Conservation (phyloP, 257 asterid genomes). For the Linderniella brevidens region DNA sequence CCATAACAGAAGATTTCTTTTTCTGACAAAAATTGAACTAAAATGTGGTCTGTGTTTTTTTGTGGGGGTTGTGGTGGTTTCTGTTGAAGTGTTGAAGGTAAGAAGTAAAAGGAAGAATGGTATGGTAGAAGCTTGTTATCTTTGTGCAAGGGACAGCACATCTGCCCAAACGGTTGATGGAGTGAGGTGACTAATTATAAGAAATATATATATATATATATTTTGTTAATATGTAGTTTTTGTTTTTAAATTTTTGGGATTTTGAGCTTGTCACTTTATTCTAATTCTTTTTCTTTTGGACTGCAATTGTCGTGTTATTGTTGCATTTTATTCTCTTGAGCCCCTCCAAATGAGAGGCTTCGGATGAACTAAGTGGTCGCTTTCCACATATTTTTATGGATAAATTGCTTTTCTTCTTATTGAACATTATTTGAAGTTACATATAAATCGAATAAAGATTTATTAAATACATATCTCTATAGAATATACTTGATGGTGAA, state of each 20-base stretch:
- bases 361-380: conserved; percentile 11
- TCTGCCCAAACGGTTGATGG: too few species aligned
- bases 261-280: conserved; percentile 21
- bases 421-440: conserved; percentile 2
- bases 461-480: too few species aligned
- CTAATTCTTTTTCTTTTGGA: conserved; percentile 16
- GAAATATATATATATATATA: too few species aligned
- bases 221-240: too few species aligned
- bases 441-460: too few species aligned
- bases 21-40: neutral
- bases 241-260: conserved; percentile 17
- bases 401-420: too few species aligned
- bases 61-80: neutral
- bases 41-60: neutral
- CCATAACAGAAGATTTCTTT: conserved; percentile 12
- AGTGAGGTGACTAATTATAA: too few species aligned
- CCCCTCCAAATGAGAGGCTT: conserved; percentile 15
- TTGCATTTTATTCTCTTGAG: conserved; percentile 15
- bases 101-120: neutral
- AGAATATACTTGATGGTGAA: neutral
- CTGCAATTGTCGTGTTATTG: conserved; percentile 19
- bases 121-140: too few species aligned
- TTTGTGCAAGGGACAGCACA: too few species aligned
- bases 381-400: conserved; percentile 9
- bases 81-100: neutral